Conservation (phyloP, 768 basidiomycete genomes). For the Dentipellis sp. region DNA sequence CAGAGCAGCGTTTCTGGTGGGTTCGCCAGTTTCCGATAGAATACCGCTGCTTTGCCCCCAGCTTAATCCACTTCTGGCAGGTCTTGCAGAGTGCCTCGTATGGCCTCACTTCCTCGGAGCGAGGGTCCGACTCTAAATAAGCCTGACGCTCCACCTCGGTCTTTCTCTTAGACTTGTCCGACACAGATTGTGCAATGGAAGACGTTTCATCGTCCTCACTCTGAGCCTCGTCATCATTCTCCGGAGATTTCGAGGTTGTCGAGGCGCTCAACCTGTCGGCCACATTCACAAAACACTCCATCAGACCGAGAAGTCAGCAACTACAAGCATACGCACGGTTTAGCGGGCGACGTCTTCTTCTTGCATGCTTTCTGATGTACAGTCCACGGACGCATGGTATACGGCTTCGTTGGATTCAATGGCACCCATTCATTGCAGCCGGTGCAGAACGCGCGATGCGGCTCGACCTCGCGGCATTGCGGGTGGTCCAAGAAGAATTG, state of each 20-base stretch:
- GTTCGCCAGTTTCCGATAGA: conserved; percentile 40
- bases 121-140: conserved; percentile 43
- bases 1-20: conserved; percentile 41
- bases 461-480: conserved; percentile 46
- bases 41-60: conserved; percentile 33
- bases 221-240: conserved; percentile 12
- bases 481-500: conserved; percentile 57
- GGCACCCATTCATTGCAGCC: conserved; percentile 48
- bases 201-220: conserved; percentile 18
- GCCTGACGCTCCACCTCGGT: conserved; percentile 40
- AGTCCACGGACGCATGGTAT: conserved; percentile 54
- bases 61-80: conserved; percentile 56
- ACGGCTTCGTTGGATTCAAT: conserved; percentile 46
- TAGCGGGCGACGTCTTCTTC: conserved; percentile 18
- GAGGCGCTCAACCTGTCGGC: neutral
- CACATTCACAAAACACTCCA: neutral
- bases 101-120: conserved; percentile 38
- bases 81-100: conserved; percentile 47
- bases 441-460: conserved; percentile 48
- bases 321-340: conserved; percentile 17
- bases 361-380: conserved; percentile 48
- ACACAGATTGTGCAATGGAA: conserved; percentile 19
- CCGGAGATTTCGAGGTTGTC: neutral
- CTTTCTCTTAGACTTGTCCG: conserved; percentile 14
- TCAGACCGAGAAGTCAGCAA: neutral